These are phyloP conservation scores for Metschnikowia amazonensis DNA, from an alignment of 805 yeast species.

Conservation along the genomic window DNA sequence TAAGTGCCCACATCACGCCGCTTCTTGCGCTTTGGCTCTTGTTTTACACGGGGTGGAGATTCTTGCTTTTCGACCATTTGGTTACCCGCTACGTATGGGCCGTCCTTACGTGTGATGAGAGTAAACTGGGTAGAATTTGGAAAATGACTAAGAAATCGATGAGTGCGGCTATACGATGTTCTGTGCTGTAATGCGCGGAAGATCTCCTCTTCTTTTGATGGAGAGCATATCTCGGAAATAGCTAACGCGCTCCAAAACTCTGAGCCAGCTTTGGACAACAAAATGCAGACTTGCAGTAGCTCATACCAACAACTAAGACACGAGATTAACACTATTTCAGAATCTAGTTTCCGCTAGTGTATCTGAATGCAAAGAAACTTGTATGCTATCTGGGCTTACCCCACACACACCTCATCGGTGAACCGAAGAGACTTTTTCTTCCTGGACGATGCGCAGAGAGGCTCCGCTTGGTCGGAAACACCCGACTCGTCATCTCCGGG, in stretches of 20 bases:
- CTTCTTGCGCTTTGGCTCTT: slow-evolving; percentile 10
- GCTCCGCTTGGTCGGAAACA: not conserved
- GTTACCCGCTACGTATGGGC: not conserved
- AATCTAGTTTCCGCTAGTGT: not conserved
- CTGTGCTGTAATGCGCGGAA: not conserved
- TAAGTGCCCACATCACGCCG: slow-evolving; percentile 33
- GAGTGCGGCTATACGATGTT: not conserved
- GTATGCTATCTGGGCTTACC: not conserved
- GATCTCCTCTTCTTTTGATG: not conserved
- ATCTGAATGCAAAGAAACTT: not conserved
- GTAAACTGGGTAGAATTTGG: not conserved
- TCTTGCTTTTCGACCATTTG: slow-evolving; percentile 1
- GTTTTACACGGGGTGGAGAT: not conserved
- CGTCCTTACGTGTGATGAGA: not conserved
- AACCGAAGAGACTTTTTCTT: slow-evolving; percentile 4
- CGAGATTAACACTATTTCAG: not conserved
- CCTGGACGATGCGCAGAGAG: not conserved
- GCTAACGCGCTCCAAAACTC: not conserved
- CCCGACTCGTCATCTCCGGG: not conserved
- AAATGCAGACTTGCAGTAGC: not conserved
- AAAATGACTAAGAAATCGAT: not conserved
- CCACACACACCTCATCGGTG: slow-evolving; percentile 4
- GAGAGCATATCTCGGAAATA: not conserved
- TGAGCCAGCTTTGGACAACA: not conserved
- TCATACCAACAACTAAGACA: not conserved